Evolutionary conservation across 1,284 basidiomycete species (phyloP).

Genomic region (Rhizoctonia solani): DNA sequence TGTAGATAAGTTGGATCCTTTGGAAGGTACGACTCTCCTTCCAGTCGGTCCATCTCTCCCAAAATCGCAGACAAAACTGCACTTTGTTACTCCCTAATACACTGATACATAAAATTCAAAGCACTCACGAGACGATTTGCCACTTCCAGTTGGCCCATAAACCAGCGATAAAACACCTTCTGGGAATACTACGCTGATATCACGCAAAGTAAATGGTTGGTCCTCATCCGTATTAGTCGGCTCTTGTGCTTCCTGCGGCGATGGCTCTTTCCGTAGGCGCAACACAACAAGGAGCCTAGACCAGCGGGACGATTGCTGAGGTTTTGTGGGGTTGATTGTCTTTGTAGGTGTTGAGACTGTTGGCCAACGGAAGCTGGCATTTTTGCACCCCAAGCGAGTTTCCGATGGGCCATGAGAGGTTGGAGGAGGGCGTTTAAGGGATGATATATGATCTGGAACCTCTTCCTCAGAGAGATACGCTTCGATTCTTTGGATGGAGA

Average conservation of each 20-base stretch:
- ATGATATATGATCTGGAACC: slow-evolving; percentile 38
- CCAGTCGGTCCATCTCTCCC: slow-evolving; percentile 61
- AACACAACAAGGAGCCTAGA: slow-evolving; percentile 10
- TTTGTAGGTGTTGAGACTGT: slow-evolving; percentile 6
- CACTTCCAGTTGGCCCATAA: neutral
- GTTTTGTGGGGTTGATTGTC: slow-evolving; percentile 15
- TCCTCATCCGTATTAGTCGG: neutral
- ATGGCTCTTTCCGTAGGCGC: slow-evolving; percentile 6
- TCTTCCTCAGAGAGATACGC: slow-evolving; percentile 38
- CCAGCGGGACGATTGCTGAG: too few species aligned
- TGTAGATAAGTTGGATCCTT: slow-evolving; percentile 51
- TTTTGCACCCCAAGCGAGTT: slow-evolving; percentile 27
- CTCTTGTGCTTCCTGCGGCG: neutral
- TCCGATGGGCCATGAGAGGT: slow-evolving; percentile 22
- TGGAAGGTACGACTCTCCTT: slow-evolving; percentile 30
- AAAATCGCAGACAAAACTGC: slow-evolving; percentile 53
- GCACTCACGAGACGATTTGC: slow-evolving; percentile 8
- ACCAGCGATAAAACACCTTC: neutral
- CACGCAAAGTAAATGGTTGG: slow-evolving; percentile 32
- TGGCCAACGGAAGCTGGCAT: slow-evolving; percentile 37
- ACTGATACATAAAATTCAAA: too few species aligned
- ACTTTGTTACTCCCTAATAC: too few species aligned
- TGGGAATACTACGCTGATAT: slow-evolving; percentile 32
- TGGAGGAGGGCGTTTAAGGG: slow-evolving; percentile 32
- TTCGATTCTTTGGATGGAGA: slow-evolving; percentile 37